These are phyloP conservation scores for Stagonosporopsis vannaccii DNA, from an alignment of 2,329 filamentous ascomycete species.

Conservation along the genomic window DNA sequence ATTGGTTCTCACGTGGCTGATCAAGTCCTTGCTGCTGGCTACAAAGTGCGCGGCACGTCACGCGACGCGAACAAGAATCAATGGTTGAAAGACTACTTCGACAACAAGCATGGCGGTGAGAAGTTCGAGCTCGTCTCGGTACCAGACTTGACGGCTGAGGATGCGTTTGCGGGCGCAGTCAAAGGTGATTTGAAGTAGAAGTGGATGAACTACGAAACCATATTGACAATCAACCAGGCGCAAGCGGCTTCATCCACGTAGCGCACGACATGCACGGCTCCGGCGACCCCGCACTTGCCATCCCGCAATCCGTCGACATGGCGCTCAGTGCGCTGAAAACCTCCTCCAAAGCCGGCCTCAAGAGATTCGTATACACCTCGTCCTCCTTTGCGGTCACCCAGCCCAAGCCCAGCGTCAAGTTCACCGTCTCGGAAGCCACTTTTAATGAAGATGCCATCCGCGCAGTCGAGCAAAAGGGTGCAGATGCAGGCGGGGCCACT, in stretches of 20 bases:
- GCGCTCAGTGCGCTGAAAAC: constrained; percentile 52
- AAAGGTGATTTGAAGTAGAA: constrained; percentile 26
- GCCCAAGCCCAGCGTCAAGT: constrained; percentile 44
- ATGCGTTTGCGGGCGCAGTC: constrained; percentile 36
- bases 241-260: constrained; percentile 56
- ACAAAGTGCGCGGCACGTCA: constrained; percentile 46
- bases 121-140: constrained; percentile 42
- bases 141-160: constrained; percentile 36
- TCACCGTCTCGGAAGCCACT: constrained; percentile 43
- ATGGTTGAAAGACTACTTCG: constrained; percentile 44
- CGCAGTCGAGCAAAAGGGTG: constrained; percentile 32
- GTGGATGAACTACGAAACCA: not conserved
- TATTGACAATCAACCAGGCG: constrained; percentile 10
- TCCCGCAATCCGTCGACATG: constrained; percentile 50
- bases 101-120: constrained; percentile 27
- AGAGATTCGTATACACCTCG: constrained; percentile 55
- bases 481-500: not conserved
- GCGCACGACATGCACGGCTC: constrained; percentile 53
- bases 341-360: constrained; percentile 42
- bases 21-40: constrained; percentile 40
- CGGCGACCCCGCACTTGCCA: constrained; percentile 47
- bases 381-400: constrained; percentile 49
- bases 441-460: constrained; percentile 50
- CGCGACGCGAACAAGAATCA: constrained; percentile 38
- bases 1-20: constrained; percentile 45